Evolutionary conservation across 257 asterid genomes (phyloP).

Genomic region (Cordia subcordata): DNA sequence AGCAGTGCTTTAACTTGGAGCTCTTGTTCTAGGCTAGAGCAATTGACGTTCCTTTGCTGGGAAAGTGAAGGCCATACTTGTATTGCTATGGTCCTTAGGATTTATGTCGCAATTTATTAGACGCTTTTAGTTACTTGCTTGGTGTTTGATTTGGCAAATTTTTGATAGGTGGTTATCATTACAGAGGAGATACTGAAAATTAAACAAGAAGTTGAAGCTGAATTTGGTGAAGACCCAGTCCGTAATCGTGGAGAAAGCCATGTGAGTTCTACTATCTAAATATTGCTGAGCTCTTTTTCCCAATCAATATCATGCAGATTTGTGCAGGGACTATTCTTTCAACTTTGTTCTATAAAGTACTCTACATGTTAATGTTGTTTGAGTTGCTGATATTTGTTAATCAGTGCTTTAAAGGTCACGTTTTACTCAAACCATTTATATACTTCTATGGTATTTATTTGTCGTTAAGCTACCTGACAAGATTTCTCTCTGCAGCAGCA

Average conservation of each 20-base stretch:
- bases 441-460: no score
- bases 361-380: background rate
- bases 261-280: constrained; percentile 41
- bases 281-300: background rate
- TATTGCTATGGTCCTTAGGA: no score
- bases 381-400: background rate
- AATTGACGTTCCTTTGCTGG: no score
- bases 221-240: constrained; percentile 63
- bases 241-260: constrained; percentile 63
- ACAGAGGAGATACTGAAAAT: constrained; percentile 65
- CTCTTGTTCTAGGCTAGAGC: no score
- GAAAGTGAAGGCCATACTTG: no score
- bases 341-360: no score
- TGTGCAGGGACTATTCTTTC: background rate
- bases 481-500: constrained; percentile 27
- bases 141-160: background rate
- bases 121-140: background rate
- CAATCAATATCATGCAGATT: background rate
- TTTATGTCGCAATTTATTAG: background rate
- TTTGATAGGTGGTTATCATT: constrained; percentile 44
- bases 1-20: no score
- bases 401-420: background rate
- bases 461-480: no score
- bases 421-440: background rate
- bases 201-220: constrained; percentile 82